Evolutionary conservation across 2,329 filamentous ascomycete species (phyloP).

Genomic region (Scytalidium sp.): DNA sequence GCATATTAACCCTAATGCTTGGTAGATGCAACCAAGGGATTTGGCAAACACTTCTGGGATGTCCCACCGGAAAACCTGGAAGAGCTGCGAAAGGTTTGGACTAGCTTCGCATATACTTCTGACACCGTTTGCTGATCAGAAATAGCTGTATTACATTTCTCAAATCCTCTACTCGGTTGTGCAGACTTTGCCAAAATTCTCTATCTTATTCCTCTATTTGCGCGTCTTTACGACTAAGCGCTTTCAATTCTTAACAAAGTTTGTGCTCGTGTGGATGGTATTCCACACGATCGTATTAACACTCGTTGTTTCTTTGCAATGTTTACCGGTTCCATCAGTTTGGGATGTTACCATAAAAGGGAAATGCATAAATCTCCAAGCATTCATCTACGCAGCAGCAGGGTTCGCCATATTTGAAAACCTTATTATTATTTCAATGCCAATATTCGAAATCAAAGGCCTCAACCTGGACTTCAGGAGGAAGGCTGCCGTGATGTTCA

Average conservation of each 20-base stretch:
- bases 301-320: slow-evolving; percentile 16
- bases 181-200: slow-evolving; percentile 16
- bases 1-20: background rate
- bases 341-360: slow-evolving; percentile 13
- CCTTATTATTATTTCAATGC: slow-evolving; percentile 62
- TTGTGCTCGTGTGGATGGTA: slow-evolving; percentile 8
- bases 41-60: slow-evolving; percentile 16
- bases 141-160: slow-evolving; percentile 18
- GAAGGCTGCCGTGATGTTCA: slow-evolving; percentile 62
- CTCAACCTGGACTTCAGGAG: slow-evolving; percentile 63
- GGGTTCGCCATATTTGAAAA: slow-evolving; percentile 69
- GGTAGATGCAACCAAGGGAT: slow-evolving; percentile 13
- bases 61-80: slow-evolving; percentile 9
- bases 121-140: background rate
- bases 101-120: background rate
- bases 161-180: slow-evolving; percentile 17
- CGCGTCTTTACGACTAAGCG: slow-evolving; percentile 13
- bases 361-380: slow-evolving; percentile 58
- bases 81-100: slow-evolving; percentile 12
- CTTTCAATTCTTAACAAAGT: slow-evolving; percentile 9
- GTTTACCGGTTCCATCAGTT: slow-evolving; percentile 14
- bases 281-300: slow-evolving; percentile 8
- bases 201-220: slow-evolving; percentile 17
- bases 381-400: slow-evolving; percentile 63
- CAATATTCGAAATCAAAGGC: slow-evolving; percentile 59